phyloP scores from a whole-genome alignment of 805 yeast species.

The Saturnispora serradocipensis region DNA sequence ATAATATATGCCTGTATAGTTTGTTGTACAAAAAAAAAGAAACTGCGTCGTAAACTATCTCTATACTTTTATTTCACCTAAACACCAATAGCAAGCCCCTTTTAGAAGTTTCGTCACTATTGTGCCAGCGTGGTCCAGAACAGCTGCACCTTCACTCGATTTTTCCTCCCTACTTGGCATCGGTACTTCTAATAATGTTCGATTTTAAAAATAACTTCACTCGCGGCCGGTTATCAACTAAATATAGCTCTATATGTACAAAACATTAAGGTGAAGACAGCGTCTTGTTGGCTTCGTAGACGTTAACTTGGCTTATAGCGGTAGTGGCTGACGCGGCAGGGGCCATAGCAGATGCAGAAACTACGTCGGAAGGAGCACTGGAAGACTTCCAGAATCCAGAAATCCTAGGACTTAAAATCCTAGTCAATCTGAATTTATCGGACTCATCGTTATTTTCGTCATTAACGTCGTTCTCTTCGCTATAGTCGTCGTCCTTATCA shows the following conservation, averaged over 20 bases:
- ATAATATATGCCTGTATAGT: neutral
- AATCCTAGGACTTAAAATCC: slow-evolving; percentile 3
- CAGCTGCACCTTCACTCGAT: neutral
- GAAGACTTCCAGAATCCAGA: neutral
- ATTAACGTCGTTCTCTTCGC: slow-evolving; percentile 24
- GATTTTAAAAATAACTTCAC: neutral
- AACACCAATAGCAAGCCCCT: neutral
- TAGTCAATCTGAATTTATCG: neutral
- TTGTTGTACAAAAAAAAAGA: neutral
- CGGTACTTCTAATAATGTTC: neutral
- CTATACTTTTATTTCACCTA: neutral
- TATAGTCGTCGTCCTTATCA: slow-evolving; percentile 24
- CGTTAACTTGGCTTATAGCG: slow-evolving; percentile 1
- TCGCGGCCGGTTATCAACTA: neutral
- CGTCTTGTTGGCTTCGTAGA: neutral
- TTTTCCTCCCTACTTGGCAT: neutral
- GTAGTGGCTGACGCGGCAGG: neutral
- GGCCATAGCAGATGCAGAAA: neutral
- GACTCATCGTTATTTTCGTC: slow-evolving; percentile 16
- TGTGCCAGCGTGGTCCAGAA: neutral
- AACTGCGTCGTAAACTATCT: neutral
- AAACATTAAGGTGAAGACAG: neutral
- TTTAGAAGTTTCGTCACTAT: neutral
- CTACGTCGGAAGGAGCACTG: neutral
- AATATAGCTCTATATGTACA: neutral